These are phyloP conservation scores for Tubosaeta brunneosetosa DNA, from an alignment of 768 basidiomycete genomes.

Conservation along the genomic window DNA sequence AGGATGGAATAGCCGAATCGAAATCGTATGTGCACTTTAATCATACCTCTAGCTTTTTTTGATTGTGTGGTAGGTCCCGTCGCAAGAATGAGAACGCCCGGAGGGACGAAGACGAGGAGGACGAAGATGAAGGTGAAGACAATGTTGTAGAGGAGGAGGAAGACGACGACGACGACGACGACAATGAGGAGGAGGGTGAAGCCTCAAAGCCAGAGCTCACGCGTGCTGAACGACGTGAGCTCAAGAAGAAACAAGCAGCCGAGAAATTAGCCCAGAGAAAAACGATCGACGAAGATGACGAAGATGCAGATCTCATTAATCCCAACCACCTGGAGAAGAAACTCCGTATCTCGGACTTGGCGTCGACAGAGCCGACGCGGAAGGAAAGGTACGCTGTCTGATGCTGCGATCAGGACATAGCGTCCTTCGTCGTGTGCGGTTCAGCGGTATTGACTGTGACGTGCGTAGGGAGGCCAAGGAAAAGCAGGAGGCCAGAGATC, in stretches of 20 bases:
- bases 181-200: constrained; percentile 39
- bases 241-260: constrained; percentile 77
- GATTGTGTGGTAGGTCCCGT: constrained; percentile 9
- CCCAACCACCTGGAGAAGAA: constrained; percentile 75
- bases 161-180: constrained; percentile 39
- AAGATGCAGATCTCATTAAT: constrained; percentile 71
- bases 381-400: constrained; percentile 51
- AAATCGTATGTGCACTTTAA: constrained; percentile 37
- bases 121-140: constrained; percentile 35
- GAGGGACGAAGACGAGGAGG: constrained; percentile 37
- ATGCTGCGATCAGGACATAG: neutral
- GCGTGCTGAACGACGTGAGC: constrained; percentile 67
- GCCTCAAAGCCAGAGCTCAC: constrained; percentile 54
- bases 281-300: constrained; percentile 46
- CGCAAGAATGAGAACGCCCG: constrained; percentile 26
- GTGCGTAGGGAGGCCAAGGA: constrained; percentile 77
- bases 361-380: constrained; percentile 57
- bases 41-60: constrained; percentile 8
- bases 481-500: constrained; percentile 83
- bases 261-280: constrained; percentile 37
- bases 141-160: constrained; percentile 32
- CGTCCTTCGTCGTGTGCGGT: neutral
- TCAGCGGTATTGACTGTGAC: neutral
- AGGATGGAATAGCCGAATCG: constrained; percentile 50
- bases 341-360: constrained; percentile 72